Percentiles rank a stretch among this genome's conserved stretches.
phyloP scores from a whole-genome alignment of 371 early-diverging fungal species.

The Rhizopus stolonifer region DNA sequence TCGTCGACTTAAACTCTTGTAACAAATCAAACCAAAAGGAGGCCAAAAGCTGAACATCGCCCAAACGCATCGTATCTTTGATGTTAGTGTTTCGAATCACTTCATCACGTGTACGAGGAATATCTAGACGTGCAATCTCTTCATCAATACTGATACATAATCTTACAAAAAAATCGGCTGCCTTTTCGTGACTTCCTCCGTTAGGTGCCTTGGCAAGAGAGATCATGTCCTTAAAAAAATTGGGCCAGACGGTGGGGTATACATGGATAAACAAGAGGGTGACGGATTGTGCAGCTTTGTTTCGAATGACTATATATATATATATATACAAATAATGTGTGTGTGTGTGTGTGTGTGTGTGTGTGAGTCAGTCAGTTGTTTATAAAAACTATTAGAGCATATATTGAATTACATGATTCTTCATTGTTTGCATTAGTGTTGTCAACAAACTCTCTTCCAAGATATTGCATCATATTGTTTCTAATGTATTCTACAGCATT shows the following conservation, averaged over 20 bases:
- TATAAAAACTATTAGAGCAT: no score
- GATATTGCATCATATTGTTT: constrained; percentile 73
- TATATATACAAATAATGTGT: background rate
- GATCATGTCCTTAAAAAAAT: constrained; percentile 86
- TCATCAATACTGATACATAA: constrained; percentile 86
- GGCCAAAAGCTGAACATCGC: constrained; percentile 75
- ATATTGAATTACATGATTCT: constrained; percentile 48
- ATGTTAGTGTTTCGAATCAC: constrained; percentile 74
- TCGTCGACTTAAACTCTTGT: constrained; percentile 51
- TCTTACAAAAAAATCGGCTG: constrained; percentile 81
- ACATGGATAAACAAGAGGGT: constrained; percentile 79
- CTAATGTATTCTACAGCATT: constrained; percentile 59
- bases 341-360: no score
- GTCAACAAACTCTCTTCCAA: constrained; percentile 62
- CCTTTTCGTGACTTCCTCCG: constrained; percentile 50
- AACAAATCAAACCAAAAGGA: constrained; percentile 76
- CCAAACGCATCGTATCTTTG: constrained; percentile 92
- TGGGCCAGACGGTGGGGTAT: constrained; percentile 85
- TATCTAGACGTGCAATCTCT: constrained; percentile 80
- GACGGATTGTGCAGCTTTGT: constrained; percentile 86
- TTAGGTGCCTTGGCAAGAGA: constrained; percentile 56
- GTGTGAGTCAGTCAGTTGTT: no score
- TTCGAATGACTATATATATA: constrained; percentile 64
- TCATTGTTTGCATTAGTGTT: constrained; percentile 50
- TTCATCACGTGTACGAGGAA: constrained; percentile 73